Evolutionary conservation across 768 basidiomycete species (phyloP).

Genomic region (Amylocystis lapponica): DNA sequence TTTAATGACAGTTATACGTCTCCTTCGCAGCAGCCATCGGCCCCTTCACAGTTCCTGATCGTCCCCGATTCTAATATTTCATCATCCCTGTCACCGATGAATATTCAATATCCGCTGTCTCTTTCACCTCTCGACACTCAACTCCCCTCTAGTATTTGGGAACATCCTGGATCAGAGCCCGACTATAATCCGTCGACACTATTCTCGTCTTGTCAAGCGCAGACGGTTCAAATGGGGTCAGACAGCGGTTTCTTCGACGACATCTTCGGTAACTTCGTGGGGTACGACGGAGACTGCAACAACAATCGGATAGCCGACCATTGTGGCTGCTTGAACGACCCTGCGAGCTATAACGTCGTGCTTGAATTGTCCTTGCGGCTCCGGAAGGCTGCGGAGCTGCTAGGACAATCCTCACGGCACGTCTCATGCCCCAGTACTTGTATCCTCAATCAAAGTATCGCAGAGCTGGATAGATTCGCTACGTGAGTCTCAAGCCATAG

Average conservation of each 20-base stretch:
- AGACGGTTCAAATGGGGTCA: constrained; percentile 1
- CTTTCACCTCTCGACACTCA: constrained; percentile 16
- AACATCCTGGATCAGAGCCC: constrained; percentile 5
- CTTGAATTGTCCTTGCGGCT: constrained; percentile 63
- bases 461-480: constrained; percentile 45
- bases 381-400: constrained; percentile 49
- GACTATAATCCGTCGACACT: constrained; percentile 19
- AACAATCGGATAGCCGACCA: constrained; percentile 28
- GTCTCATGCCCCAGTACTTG: constrained; percentile 25
- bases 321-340: constrained; percentile 56
- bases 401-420: constrained; percentile 42
- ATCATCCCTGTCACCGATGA: constrained; percentile 17
- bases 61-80: constrained; percentile 5
- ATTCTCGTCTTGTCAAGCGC: constrained; percentile 14
- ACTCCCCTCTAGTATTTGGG: too few species aligned
- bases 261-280: constrained; percentile 19
- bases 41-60: too few species aligned
- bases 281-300: constrained; percentile 8
- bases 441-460: constrained; percentile 38
- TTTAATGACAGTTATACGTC: too few species aligned
- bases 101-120: constrained; percentile 14
- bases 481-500: constrained; percentile 34
- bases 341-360: constrained; percentile 47
- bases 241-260: constrained; percentile 17
- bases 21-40: too few species aligned